Conservation (phyloP, 768 basidiomycete genomes). For the Aureoboletus auriporus region DNA sequence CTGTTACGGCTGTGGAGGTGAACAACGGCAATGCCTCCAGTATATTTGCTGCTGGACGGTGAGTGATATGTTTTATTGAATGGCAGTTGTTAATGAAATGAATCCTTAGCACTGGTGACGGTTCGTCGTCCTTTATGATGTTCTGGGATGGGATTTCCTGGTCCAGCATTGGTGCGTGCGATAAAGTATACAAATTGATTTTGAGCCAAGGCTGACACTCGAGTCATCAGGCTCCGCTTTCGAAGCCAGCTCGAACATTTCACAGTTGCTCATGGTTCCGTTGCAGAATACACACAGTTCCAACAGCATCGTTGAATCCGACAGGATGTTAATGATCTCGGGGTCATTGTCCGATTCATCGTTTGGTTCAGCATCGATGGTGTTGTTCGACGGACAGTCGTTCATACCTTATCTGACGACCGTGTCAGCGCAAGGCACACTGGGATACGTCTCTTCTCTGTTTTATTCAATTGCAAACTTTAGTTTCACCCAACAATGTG, state of each 20-base stretch:
- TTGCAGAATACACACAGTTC: conserved; percentile 69
- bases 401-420: conserved; percentile 83
- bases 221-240: conserved; percentile 52
- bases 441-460: conserved; percentile 70
- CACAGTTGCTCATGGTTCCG: conserved; percentile 89
- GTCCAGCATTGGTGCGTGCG: conserved; percentile 55
- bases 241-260: conserved; percentile 56
- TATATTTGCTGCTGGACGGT: conserved; percentile 89
- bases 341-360: conserved; percentile 66
- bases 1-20: conserved; percentile 84
- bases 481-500: conserved; percentile 68
- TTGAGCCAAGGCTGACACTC: neutral
- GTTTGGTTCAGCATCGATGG: conserved; percentile 78
- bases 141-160: conserved; percentile 85
- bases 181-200: neutral
- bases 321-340: conserved; percentile 89
- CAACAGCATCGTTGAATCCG: conserved; percentile 70
- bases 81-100: neutral
- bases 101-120: conserved; percentile 47
- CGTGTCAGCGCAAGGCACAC: conserved; percentile 55
- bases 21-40: conserved; percentile 78
- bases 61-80: conserved; percentile 24
- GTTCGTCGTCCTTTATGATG: conserved; percentile 63
- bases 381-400: conserved; percentile 79
- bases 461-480: conserved; percentile 82